These are phyloP conservation scores for Plasmodium malariae DNA, from an alignment of 169 alveolate genomes.

Conservation along the genomic window DNA sequence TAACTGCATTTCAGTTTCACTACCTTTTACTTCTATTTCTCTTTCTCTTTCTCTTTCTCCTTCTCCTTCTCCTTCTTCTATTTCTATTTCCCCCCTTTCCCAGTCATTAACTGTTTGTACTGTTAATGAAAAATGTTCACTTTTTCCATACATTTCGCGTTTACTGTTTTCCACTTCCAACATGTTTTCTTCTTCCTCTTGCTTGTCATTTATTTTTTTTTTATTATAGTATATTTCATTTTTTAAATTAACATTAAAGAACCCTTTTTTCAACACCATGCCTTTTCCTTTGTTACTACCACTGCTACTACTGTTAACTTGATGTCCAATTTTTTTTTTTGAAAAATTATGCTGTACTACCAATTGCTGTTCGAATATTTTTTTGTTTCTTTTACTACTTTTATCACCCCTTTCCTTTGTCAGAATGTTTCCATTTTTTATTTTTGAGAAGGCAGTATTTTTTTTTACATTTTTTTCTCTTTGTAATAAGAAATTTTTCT, in stretches of 20 bases:
- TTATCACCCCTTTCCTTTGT: not conserved
- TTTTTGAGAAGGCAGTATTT: not conserved
- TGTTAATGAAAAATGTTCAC: not conserved
- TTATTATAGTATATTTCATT: slow-evolving; percentile 9
- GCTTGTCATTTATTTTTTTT: slow-evolving; percentile 7
- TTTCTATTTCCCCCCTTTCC: not conserved
- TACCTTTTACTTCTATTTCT: not conserved
- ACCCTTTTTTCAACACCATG: not conserved
- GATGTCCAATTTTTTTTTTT: not conserved
- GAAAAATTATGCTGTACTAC: not conserved
- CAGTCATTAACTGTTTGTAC: not conserved
- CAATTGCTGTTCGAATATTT: not conserved
- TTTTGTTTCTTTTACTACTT: not conserved
- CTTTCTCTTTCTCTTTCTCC: not conserved
- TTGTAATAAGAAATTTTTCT: not conserved
- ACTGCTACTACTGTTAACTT: slow-evolving; percentile 5
- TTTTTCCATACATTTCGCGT: not conserved
- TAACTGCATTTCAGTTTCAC: not conserved
- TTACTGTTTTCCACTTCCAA: not conserved
- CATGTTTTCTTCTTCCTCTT: slow-evolving; percentile 8
- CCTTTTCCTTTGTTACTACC: slow-evolving; percentile 4
- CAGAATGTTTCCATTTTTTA: slow-evolving; percentile 3
- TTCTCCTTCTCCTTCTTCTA: not conserved
- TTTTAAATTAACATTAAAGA: not conserved
- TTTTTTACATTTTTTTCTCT: slow-evolving; percentile 36